A percentile compares a stretch with the other conserved stretches of the same genome.
phyloP scores from a whole-genome alignment of 345 rosid species.

The Hibiscus tridactylites region DNA sequence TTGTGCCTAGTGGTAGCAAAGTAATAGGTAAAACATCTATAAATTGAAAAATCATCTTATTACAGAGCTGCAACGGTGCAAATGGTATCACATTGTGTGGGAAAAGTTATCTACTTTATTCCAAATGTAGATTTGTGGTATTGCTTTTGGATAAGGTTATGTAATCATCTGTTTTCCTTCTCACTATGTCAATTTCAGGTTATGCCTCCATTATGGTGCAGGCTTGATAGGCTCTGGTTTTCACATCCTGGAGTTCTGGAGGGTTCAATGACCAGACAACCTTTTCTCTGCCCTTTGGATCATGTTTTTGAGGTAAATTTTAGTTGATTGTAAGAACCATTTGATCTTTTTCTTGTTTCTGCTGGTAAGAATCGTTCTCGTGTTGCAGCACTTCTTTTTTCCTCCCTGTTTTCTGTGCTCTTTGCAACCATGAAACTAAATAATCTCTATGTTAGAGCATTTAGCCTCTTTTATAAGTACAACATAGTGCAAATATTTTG shows the following conservation, averaged over 20 bases:
- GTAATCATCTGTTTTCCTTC: background rate
- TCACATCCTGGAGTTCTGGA: constrained; percentile 84
- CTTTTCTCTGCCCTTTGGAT: constrained; percentile 94
- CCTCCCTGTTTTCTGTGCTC: background rate
- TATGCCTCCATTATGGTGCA: constrained; percentile 98
- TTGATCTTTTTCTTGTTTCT: constrained; percentile 1
- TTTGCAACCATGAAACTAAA: background rate
- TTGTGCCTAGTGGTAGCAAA: background rate
- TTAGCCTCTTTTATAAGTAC: background rate
- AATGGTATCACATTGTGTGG: background rate
- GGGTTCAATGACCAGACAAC: constrained; percentile 89
- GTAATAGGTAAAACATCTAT: background rate
- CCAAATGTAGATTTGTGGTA: constrained; percentile 1
- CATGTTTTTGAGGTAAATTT: constrained; percentile 87
- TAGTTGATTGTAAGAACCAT: background rate
- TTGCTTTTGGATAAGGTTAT: background rate
- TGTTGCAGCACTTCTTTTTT: background rate
- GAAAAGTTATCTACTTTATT: background rate
- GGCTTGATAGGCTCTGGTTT: constrained; percentile 97
- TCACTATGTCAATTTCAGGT: constrained; percentile 43
- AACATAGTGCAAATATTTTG: background rate
- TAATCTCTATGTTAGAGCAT: background rate
- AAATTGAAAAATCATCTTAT: background rate
- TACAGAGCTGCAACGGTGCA: background rate
- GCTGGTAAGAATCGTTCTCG: background rate